Evolutionary conservation across 441 rosid genomes (phyloP).

Genomic region (Eutrema salsugineum): DNA sequence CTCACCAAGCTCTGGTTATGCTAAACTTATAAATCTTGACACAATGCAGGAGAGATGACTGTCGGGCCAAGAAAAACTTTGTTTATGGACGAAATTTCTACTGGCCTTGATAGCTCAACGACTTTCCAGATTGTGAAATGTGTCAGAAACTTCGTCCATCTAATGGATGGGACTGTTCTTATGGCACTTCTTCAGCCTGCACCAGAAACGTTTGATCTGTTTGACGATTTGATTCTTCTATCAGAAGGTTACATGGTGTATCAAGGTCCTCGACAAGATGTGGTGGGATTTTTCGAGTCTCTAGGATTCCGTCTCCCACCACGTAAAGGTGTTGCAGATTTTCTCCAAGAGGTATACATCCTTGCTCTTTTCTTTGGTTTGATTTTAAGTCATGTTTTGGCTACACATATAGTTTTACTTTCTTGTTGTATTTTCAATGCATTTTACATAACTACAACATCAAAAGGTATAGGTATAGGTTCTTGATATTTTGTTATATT

Average conservation of each 20-base stretch:
- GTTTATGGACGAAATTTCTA: slow-evolving; percentile 97
- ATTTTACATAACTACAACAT: too few species aligned
- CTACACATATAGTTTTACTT: neutral
- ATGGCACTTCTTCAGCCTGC: slow-evolving; percentile 98
- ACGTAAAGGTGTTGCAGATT: slow-evolving; percentile 90
- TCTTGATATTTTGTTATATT: neutral
- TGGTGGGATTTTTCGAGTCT: slow-evolving; percentile 81
- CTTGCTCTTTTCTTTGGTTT: neutral
- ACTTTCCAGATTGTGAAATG: slow-evolving; percentile 89
- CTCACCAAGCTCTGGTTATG: neutral
- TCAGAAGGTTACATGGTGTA: slow-evolving; percentile 87
- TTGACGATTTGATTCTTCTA: slow-evolving; percentile 76
- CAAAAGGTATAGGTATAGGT: too few species aligned
- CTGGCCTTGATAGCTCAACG: slow-evolving; percentile 95
- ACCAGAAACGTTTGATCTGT: slow-evolving; percentile 89
- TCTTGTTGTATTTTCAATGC: neutral
- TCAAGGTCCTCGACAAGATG: slow-evolving; percentile 80
- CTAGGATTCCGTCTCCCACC: slow-evolving; percentile 75
- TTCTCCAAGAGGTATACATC: slow-evolving; percentile 84
- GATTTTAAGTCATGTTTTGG: neutral
- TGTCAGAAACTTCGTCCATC: slow-evolving; percentile 71
- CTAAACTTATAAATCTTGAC: neutral
- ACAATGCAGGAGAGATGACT: slow-evolving; percentile 80
- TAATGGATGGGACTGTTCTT: slow-evolving; percentile 83
- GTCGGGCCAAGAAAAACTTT: slow-evolving; percentile 92